Percentiles rank a stretch among this genome's conserved stretches.
These are phyloP conservation scores for Wallacemonas sp. DNA, from an alignment of 208 protist genomes.

Conservation along the genomic window DNA sequence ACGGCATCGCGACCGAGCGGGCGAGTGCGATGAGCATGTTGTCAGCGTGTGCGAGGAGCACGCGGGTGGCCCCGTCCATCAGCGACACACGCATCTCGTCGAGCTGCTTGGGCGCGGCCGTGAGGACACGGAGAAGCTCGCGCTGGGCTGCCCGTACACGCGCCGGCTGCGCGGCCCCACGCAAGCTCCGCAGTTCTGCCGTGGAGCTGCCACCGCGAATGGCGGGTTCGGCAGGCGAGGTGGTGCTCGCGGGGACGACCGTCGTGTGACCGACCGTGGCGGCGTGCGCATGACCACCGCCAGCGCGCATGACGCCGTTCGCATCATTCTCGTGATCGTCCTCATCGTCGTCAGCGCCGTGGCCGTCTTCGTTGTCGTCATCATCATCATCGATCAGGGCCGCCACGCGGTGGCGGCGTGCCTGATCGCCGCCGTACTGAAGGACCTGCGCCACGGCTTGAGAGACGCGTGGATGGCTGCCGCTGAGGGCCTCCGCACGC, in stretches of 20 bases:
- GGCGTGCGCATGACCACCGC: background rate
- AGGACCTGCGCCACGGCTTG: slow-evolving; percentile 10
- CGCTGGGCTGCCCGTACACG: slow-evolving; percentile 6
- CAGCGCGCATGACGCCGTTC: background rate
- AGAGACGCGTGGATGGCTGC: background rate
- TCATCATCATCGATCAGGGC: background rate
- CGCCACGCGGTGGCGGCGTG: background rate
- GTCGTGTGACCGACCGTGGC: too few relatives aligned
- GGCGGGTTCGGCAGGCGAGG: too few relatives aligned
- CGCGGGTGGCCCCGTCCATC: slow-evolving; percentile 53
- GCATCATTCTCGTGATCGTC: background rate
- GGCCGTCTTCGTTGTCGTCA: background rate
- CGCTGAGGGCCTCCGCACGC: too few relatives aligned
- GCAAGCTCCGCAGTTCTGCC: too few relatives aligned
- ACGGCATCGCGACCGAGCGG: background rate
- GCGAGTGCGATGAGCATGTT: slow-evolving; percentile 25
- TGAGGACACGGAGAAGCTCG: slow-evolving; percentile 26
- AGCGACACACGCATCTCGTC: slow-evolving; percentile 61
- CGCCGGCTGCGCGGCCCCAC: background rate
- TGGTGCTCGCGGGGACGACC: too few relatives aligned
- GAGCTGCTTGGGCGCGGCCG: slow-evolving; percentile 31
- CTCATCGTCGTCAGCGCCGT: background rate
- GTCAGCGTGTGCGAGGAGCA: slow-evolving; percentile 53
- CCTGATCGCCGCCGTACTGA: slow-evolving; percentile 2
- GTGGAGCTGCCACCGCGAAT: too few relatives aligned